Base-by-base conservation (phyloP, 202 grass and related monocot species). In the Zoysia matrella region DNA sequence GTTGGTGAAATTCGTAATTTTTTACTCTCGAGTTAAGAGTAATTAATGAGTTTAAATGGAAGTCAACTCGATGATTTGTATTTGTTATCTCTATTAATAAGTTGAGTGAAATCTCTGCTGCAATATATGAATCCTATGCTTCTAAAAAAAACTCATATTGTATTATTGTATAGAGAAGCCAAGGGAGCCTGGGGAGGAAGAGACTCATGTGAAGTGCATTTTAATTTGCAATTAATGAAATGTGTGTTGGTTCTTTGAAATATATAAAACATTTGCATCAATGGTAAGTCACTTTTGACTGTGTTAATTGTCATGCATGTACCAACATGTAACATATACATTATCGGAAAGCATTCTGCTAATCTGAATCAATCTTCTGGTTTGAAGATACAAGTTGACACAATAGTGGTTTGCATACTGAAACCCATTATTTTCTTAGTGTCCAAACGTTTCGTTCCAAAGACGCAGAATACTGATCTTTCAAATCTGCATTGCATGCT, bases 21-120 rank as follows among this genome's bases (percentile, higher is more conserved):
- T 6, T 69, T 72, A 11, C 12, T 43, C 22, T 80, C 8, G 0
- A 84, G 65, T 70, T 48, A 39, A 39, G 57, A 36, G 13, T 43
- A 46, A 4, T 22, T 2, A 53, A 67, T 67, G 47, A 52, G 66
- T 72, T 12, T 57, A 71, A 85, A 72, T 81, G 30, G 41, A 81
- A 67, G 6, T 45, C 9, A 22, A 78, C 2, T 51, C 16, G 3
- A 72, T 12, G 30, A 46, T 8, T 54, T 15, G n/a, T 78, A 41
- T 65, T 70, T 61, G 2, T 76, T 58, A 8, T 12, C 15, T 15
- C 52, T 7, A 47, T 81, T 52, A 86, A 2, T 52, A 64, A 52
- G 30, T 47, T 1, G 10, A 71, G 9, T 8, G 67, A 69, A 69
- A 82, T 18, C 7, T 56, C 18, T 48, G 8, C 6, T 70, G 36